Conservation (phyloP, 2,329 filamentous ascomycete genomes). For the Fusarium papillatum region DNA sequence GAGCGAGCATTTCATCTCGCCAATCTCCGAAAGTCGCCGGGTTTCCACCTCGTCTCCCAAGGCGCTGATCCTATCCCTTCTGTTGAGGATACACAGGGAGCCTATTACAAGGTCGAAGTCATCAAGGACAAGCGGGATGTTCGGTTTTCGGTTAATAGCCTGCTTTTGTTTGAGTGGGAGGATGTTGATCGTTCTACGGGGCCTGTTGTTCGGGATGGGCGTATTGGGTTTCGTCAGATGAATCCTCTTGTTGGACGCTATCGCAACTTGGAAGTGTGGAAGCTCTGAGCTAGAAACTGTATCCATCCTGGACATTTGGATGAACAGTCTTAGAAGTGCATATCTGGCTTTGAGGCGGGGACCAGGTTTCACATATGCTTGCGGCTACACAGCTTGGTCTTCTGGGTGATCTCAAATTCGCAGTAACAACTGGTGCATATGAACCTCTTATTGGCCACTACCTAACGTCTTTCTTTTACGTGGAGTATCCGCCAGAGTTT, state of each 20-base stretch:
- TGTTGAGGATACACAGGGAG: slow-evolving; percentile 34
- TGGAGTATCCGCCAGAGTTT: slow-evolving; percentile 76
- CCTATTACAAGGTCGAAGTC: slow-evolving; percentile 39
- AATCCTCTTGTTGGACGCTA: slow-evolving; percentile 38
- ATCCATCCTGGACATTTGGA: not conserved
- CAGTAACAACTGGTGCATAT: not conserved
- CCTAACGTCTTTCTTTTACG: not conserved
- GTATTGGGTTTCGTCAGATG: slow-evolving; percentile 41
- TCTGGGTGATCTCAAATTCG: not conserved
- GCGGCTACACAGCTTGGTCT: not conserved
- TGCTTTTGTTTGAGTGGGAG: slow-evolving; percentile 37
- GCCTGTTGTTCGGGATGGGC: slow-evolving; percentile 31
- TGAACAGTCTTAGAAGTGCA: not conserved
- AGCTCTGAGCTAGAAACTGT: slow-evolving; percentile 9
- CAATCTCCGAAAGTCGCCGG: slow-evolving; percentile 40
- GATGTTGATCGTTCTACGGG: slow-evolving; percentile 35
- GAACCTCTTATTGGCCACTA: not conserved
- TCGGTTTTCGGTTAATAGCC: slow-evolving; percentile 28
- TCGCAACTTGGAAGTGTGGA: slow-evolving; percentile 40
- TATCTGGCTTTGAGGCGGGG: not conserved
- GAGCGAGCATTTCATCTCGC: slow-evolving; percentile 40
- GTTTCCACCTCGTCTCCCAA: slow-evolving; percentile 39
- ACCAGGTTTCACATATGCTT: not conserved
- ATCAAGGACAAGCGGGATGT: slow-evolving; percentile 37
- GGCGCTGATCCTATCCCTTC: slow-evolving; percentile 39